Evolutionary conservation across 352 stramenopile genomes (phyloP).

Genomic region (Phytophthora foliorum): DNA sequence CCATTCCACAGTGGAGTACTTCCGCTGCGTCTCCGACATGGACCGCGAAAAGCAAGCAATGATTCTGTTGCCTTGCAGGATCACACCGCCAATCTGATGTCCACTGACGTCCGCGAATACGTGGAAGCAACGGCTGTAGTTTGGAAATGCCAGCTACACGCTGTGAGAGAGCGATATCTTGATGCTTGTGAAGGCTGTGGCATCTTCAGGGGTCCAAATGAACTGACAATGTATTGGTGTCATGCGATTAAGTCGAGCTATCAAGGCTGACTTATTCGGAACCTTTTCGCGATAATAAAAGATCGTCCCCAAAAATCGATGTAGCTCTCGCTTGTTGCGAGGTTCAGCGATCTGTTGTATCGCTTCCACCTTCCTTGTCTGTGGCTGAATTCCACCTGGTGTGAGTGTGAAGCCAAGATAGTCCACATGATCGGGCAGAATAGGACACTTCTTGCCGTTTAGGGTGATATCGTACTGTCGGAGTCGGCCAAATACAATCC

Average conservation of each 20-base stretch:
- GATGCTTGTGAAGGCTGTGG: background rate
- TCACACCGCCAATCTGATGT: background rate
- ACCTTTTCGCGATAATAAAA: background rate
- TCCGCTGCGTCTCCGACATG: background rate
- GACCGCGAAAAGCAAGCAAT: slow-evolving; percentile 1
- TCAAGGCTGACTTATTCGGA: too few relatives aligned
- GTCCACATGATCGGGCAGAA: slow-evolving; percentile 2
- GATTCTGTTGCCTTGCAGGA: background rate
- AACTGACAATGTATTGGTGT: too few relatives aligned
- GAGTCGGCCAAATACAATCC: background rate
- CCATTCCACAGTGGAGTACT: slow-evolving; percentile 10
- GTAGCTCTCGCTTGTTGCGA: slow-evolving; percentile 6
- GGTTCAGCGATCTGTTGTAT: slow-evolving; percentile 4
- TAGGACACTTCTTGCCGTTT: background rate
- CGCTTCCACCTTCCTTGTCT: background rate
- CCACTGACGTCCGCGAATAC: background rate
- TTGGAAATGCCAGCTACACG: slow-evolving; percentile 1
- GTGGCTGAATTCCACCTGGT: background rate
- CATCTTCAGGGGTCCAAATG: background rate
- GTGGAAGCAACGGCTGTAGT: background rate
- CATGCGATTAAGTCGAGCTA: too few relatives aligned
- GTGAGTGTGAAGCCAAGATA: slow-evolving; percentile 3
- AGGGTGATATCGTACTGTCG: background rate
- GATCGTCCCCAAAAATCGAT: slow-evolving; percentile 13
- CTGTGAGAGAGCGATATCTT: slow-evolving; percentile 5